phyloP scores from a whole-genome alignment of 805 yeast genomes.

The Wickerhamiella siamensis region DNA sequence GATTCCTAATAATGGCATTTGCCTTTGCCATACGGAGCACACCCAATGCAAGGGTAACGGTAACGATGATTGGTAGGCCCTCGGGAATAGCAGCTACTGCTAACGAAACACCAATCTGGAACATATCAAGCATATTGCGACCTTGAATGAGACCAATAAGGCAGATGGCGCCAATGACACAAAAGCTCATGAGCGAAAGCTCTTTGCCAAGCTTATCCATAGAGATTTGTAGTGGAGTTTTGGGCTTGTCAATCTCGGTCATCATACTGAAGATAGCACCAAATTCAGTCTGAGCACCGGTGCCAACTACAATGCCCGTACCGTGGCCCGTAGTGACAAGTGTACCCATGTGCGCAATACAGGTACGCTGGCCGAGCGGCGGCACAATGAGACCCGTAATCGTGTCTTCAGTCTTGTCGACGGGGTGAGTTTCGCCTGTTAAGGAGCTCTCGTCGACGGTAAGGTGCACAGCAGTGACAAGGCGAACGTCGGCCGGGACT shows the following conservation, averaged over 20 bases:
- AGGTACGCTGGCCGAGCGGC: constrained; percentile 53
- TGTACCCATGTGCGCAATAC: constrained; percentile 94
- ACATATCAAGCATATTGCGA: constrained; percentile 92
- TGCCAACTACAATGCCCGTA: constrained; percentile 80
- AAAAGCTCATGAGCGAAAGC: constrained; percentile 69
- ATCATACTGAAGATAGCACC: constrained; percentile 94
- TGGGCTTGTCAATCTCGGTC: constrained; percentile 90
- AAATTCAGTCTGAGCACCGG: constrained; percentile 79
- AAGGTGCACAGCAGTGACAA: constrained; percentile 63
- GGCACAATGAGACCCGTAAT: constrained; percentile 10
- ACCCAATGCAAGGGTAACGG: constrained; percentile 92
- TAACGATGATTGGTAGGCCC: constrained; percentile 94
- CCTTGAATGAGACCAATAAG: constrained; percentile 84
- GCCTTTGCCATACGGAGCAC: constrained; percentile 92
- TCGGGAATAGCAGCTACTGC: constrained; percentile 99
- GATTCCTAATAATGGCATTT: constrained; percentile 83
- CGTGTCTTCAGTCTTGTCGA: constrained; percentile 43
- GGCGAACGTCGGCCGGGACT: constrained; percentile 87
- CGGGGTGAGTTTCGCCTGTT: constrained; percentile 92
- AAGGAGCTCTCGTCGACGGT: constrained; percentile 84
- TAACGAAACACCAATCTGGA: constrained; percentile 88
- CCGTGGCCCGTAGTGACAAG: constrained; percentile 94
- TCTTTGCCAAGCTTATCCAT: constrained; percentile 95
- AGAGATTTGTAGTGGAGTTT: constrained; percentile 87
- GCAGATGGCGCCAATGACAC: constrained; percentile 82